Conservation (phyloP, 2,329 filamentous ascomycete species). For the Ophiostoma tasmaniense region DNA sequence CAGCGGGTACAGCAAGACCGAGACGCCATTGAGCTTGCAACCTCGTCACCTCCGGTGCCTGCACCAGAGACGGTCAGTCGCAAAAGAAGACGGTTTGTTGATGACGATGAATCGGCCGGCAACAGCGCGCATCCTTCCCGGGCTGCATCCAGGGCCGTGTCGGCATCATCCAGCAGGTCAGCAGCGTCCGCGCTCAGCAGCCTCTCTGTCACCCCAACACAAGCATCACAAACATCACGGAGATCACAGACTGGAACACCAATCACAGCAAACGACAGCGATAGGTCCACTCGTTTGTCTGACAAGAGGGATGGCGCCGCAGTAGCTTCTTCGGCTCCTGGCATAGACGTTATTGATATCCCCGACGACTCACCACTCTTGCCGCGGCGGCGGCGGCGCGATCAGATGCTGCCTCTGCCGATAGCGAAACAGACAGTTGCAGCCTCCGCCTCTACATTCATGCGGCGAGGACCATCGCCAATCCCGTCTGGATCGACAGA, state of each 20-base stretch:
- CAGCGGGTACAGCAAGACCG: neutral
- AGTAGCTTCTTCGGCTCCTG: neutral
- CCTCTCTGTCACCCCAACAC: constrained; percentile 32
- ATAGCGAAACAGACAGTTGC: neutral
- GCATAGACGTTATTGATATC: neutral
- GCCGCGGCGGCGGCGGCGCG: constrained; percentile 7
- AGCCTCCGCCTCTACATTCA: neutral
- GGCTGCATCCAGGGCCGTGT: neutral
- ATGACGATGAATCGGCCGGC: neutral
- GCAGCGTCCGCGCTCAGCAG: constrained; percentile 34
- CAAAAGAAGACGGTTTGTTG: neutral
- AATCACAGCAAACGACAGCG: constrained; percentile 17
- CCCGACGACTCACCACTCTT: neutral
- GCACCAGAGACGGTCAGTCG: neutral
- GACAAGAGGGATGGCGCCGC: constrained; percentile 4
- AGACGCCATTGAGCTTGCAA: neutral
- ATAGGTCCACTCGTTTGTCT: constrained; percentile 1
- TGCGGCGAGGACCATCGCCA: constrained; percentile 16
- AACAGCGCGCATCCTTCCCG: neutral
- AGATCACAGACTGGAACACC: constrained; percentile 14
- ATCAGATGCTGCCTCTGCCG: neutral
- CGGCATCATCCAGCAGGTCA: constrained; percentile 9
- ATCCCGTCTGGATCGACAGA: constrained; percentile 35
- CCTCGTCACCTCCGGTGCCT: constrained; percentile 11
- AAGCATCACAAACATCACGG: constrained; percentile 10